phyloP scores from a whole-genome alignment of 441 rosid genomes.

The Eruca vesicaria region DNA sequence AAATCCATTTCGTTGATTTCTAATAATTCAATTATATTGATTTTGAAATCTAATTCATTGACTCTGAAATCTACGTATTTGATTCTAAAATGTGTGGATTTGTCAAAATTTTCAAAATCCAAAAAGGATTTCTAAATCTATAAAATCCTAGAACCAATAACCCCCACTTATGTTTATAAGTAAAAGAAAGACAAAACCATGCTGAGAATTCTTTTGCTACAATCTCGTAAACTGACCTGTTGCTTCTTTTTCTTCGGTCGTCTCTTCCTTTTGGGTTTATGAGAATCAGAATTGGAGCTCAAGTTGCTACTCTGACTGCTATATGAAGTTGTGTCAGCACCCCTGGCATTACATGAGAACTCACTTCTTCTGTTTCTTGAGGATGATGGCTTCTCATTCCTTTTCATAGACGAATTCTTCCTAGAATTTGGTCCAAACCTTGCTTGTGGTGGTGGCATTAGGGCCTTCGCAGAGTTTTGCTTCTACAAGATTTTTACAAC shows the following conservation, averaged over 20 bases:
- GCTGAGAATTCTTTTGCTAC: background rate
- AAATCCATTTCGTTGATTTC: no score
- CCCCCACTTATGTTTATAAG: background rate
- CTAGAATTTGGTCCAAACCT: slow-evolving; percentile 71
- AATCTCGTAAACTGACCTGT: slow-evolving; percentile 35
- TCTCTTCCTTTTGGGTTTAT: slow-evolving; percentile 91
- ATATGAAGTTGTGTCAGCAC: slow-evolving; percentile 52
- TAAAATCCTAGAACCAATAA: no score
- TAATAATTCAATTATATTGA: no score
- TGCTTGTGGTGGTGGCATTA: slow-evolving; percentile 90
- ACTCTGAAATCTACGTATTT: no score
- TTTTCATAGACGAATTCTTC: slow-evolving; percentile 51
- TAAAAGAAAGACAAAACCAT: background rate
- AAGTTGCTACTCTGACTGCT: slow-evolving; percentile 85
- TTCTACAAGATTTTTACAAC: slow-evolving; percentile 37
- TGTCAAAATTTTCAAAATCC: no score
- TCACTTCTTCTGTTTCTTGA: slow-evolving; percentile 63
- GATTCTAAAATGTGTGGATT: no score
- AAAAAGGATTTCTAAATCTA: no score
- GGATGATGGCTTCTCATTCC: slow-evolving; percentile 60
- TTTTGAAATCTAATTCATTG: no score
- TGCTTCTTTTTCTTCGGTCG: slow-evolving; percentile 93
- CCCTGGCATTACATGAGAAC: slow-evolving; percentile 47
- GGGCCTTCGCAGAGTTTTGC: slow-evolving; percentile 72
- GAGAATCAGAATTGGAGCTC: slow-evolving; percentile 96